Evolutionary conservation across 2,329 filamentous ascomycete species (phyloP).

Genomic region (Exophiala dermatitidis): DNA sequence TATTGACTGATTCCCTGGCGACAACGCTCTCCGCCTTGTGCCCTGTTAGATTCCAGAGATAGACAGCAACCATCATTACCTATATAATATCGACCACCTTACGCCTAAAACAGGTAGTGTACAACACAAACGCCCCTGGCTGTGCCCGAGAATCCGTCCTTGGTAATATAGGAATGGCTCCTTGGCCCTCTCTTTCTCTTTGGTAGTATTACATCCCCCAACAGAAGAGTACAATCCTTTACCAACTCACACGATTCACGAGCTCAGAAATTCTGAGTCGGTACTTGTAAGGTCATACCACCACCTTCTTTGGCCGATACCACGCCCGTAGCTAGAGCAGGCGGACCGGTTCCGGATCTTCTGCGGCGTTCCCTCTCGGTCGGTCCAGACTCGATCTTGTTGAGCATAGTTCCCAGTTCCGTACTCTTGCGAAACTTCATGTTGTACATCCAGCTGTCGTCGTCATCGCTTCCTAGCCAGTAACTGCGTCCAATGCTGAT

Average conservation of each 20-base stretch:
- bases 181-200: too few relatives aligned
- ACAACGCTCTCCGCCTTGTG: too few relatives aligned
- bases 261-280: conserved; percentile 11
- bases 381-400: conserved; percentile 38
- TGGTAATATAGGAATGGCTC: too few relatives aligned
- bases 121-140: too few relatives aligned
- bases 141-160: too few relatives aligned
- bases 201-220: too few relatives aligned
- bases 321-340: conserved; percentile 22
- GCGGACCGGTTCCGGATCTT: conserved; percentile 54
- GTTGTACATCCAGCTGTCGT: conserved; percentile 43
- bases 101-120: too few relatives aligned
- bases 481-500: conserved; percentile 65
- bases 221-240: too few relatives aligned
- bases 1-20: too few relatives aligned
- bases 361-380: conserved; percentile 54
- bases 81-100: too few relatives aligned
- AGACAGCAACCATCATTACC: too few relatives aligned
- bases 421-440: conserved; percentile 39
- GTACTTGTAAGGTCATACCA: conserved; percentile 21
- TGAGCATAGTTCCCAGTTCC: conserved; percentile 41
- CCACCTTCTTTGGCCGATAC: conserved; percentile 13
- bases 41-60: too few relatives aligned
- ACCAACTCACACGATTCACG: not conserved
- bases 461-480: conserved; percentile 64